A percentile compares a stretch with the other conserved stretches of the same genome.
phyloP scores from a whole-genome alignment of 2,329 filamentous ascomycete genomes.

The Calonectria hongkongensis region DNA sequence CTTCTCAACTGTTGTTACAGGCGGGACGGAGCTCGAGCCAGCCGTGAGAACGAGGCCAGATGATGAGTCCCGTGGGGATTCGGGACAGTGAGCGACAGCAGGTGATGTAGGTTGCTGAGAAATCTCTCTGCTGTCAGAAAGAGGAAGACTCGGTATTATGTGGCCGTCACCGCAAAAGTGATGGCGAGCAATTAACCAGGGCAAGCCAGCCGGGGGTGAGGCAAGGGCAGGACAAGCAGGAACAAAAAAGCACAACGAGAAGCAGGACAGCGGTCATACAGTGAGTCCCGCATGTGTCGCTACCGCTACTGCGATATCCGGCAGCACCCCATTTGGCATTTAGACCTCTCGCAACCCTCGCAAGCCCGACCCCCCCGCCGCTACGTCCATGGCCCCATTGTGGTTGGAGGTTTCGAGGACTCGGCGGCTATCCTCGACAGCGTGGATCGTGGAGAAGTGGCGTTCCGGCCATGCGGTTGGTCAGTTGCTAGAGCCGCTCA shows the following conservation, averaged over 20 bases:
- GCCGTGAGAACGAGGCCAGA: slow-evolving; percentile 4
- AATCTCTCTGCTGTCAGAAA: slow-evolving; percentile 5
- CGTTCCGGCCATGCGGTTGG: slow-evolving; percentile 47
- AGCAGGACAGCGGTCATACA: slow-evolving; percentile 22
- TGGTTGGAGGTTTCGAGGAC: slow-evolving; percentile 47
- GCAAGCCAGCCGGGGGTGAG: slow-evolving; percentile 24
- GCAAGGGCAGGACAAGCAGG: slow-evolving; percentile 37
- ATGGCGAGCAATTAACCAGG: slow-evolving; percentile 17
- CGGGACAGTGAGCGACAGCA: neutral
- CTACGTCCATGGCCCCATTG: slow-evolving; percentile 27
- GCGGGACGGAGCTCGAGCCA: neutral
- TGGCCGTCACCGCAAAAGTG: slow-evolving; percentile 35
- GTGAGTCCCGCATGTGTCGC: slow-evolving; percentile 16
- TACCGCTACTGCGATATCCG: slow-evolving; percentile 36
- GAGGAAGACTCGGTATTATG: slow-evolving; percentile 37
- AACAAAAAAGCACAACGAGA: slow-evolving; percentile 23
- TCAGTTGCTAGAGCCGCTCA: slow-evolving; percentile 39
- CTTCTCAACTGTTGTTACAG: slow-evolving; percentile 1
- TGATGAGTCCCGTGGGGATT: neutral
- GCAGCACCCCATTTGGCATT: slow-evolving; percentile 35
- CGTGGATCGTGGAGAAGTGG: slow-evolving; percentile 49
- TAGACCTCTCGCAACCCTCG: slow-evolving; percentile 26
- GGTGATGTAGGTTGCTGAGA: slow-evolving; percentile 16
- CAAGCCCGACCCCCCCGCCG: slow-evolving; percentile 29
- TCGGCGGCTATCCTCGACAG: slow-evolving; percentile 41